Percentiles rank a stretch among this genome's conserved stretches.
Evolutionary conservation across 2,329 filamentous ascomycete species (phyloP).

Genomic region (Colletotrichum liaoningense): DNA sequence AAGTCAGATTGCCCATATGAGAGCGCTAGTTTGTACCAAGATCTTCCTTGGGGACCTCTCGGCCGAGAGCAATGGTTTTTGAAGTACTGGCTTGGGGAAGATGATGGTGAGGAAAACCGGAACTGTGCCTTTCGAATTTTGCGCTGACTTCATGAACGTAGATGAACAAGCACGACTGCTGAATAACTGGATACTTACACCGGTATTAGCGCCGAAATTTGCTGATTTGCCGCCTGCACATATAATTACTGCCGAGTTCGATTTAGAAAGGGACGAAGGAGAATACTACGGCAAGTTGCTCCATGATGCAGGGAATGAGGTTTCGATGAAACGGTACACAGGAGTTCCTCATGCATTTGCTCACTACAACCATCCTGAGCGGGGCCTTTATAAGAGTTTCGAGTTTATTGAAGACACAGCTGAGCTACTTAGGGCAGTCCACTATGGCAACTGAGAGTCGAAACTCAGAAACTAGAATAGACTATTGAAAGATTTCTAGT

Average conservation of each 20-base stretch:
- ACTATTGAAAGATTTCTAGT: no score
- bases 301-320: conserved; percentile 39
- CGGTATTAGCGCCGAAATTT: conserved; percentile 43
- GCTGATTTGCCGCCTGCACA: conserved; percentile 42
- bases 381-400: conserved; percentile 40
- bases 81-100: conserved; percentile 44
- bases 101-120: conserved; percentile 37
- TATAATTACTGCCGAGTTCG: conserved; percentile 49
- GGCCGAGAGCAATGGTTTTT: conserved; percentile 46
- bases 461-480: not conserved
- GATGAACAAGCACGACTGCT: conserved; percentile 11
- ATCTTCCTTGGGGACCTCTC: conserved; percentile 44
- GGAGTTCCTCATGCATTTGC: conserved; percentile 45
- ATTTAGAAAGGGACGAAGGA: conserved; percentile 48
- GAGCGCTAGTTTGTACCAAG: conserved; percentile 40
- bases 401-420: conserved; percentile 43
- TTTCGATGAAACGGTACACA: conserved; percentile 42
- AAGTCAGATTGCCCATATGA: conserved; percentile 39
- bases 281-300: conserved; percentile 42
- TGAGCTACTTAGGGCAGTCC: not conserved
- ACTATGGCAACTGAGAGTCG: not conserved
- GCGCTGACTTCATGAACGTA: not conserved
- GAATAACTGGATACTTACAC: conserved; percentile 15
- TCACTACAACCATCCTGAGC: conserved; percentile 43
- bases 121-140: no score